Evolutionary conservation across 2,329 filamentous ascomycete species (phyloP).

Genomic region (Ophiocordyceps camponoti-rufipedis): DNA sequence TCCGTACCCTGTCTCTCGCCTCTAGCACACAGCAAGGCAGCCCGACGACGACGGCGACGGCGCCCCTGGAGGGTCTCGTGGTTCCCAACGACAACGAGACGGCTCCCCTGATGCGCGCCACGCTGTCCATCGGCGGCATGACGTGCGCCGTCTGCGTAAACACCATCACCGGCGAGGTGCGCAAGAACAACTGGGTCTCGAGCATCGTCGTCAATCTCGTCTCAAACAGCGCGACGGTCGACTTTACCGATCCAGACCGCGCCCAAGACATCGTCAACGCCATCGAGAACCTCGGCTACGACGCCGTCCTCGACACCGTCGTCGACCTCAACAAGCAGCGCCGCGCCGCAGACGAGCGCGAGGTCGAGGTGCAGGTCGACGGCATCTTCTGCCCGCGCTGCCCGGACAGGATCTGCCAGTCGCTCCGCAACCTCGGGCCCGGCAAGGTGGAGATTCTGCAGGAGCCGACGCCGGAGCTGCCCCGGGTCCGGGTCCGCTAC

Average conservation of each 20-base stretch:
- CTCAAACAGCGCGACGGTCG: slow-evolving; percentile 45
- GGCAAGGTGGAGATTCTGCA: slow-evolving; percentile 32
- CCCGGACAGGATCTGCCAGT: slow-evolving; percentile 36
- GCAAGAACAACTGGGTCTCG: slow-evolving; percentile 36
- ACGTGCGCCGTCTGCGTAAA: slow-evolving; percentile 53
- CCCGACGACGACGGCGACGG: neutral
- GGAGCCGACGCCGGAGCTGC: slow-evolving; percentile 37
- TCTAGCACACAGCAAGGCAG: slow-evolving; percentile 2
- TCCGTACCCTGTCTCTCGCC: slow-evolving; percentile 1
- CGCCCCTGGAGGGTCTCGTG: slow-evolving; percentile 9
- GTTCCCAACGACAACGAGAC: slow-evolving; percentile 3
- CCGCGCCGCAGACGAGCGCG: slow-evolving; percentile 23
- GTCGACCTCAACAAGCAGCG: slow-evolving; percentile 23
- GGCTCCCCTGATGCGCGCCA: slow-evolving; percentile 24
- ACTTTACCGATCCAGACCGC: slow-evolving; percentile 23
- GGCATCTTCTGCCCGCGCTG: slow-evolving; percentile 64
- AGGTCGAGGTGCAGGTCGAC: slow-evolving; percentile 45
- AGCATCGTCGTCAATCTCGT: slow-evolving; percentile 45
- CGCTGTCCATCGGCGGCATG: slow-evolving; percentile 51
- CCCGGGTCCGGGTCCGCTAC: slow-evolving; percentile 56
- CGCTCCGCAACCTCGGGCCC: slow-evolving; percentile 32
- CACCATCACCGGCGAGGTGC: slow-evolving; percentile 39
- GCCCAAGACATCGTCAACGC: slow-evolving; percentile 20
- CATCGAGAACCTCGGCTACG: slow-evolving; percentile 48
- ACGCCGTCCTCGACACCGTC: slow-evolving; percentile 37